Evolutionary conservation across 2,329 filamentous ascomycete genomes (phyloP), one percentile per base, ranked within the genome.

Genomic region (Cephalotrichum gorgonifer): DNA sequence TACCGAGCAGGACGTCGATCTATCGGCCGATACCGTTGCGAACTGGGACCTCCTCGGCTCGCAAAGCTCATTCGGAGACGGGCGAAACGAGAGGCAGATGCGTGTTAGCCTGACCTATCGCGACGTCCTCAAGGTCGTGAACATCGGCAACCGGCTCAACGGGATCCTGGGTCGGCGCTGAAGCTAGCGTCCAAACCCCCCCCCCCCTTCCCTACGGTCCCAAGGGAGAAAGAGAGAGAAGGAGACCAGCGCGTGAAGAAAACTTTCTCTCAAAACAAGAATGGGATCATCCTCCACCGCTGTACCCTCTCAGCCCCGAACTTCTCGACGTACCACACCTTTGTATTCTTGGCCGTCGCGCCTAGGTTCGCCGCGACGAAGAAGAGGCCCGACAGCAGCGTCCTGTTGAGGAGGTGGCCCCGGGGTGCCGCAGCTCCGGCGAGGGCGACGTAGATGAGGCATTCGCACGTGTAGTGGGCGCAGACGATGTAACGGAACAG

Each of bases 401-500:
- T 91, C 61, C 70, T 77, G 64, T 95, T 96, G 51, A 88, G 62
- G 49, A 76, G 54, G 28, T 71, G 65, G 11, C 81, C 85, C 7
- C 67, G 58, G 0, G 90, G 89, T 1, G 90, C 88, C 27, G 83
- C 81, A 35, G 85, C 64, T 43, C 93, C 66, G 3, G 88, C 78
- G 54, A 98, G 67, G n/a, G 84, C 76, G 20, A 89, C 61, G 62
- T 98, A 97, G 51, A 96, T 79, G 38, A 85, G 62, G 60, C 87
- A 90, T 68, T 97, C 93, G 59, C 85, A 88, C 3, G 86, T 86
- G 65, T 97, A 98, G 66, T 98, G 93, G 17, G 93, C 89, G 57
- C 86, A 94, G 35, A 96, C 67, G 22, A 94, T 65, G 50, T 74
- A 71, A 42, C 72, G 71, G 64, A 97, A 98, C 50, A 85, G 67